Percentiles rank a stretch among this genome's conserved stretches.
Conservation (phyloP, 1,139 yeast species). For the Suhomyces maxii region DNA sequence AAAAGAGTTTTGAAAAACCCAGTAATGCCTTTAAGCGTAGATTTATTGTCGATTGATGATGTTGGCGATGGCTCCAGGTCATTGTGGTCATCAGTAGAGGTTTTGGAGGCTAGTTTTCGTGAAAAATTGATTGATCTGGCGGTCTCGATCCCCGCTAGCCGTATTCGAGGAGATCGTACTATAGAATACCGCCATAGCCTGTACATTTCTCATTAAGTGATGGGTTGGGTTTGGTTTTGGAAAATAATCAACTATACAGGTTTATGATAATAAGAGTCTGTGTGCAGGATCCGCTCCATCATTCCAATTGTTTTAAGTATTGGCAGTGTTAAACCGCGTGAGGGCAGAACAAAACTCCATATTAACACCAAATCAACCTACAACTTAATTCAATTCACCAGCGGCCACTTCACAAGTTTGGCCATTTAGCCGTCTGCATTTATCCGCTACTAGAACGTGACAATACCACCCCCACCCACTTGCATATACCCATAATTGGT, state of each 20-base stretch:
- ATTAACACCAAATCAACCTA: too few species aligned
- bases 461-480: too few species aligned
- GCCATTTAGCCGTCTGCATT: too few species aligned
- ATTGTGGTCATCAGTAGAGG: not conserved
- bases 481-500: too few species aligned
- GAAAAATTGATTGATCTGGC: not conserved
- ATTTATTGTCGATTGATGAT: not conserved
- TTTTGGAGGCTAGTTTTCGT: not conserved
- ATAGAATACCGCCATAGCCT: constrained; percentile 2
- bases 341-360: too few species aligned
- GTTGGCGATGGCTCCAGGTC: not conserved
- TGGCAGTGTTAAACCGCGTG: too few species aligned
- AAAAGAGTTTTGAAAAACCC: constrained; percentile 9
- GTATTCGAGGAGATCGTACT: constrained; percentile 5
- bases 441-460: too few species aligned
- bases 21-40: constrained; percentile 1
- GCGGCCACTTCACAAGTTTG: too few species aligned
- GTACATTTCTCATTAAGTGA: not conserved
- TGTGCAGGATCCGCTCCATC: not conserved
- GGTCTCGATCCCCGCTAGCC: not conserved
- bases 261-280: not conserved
- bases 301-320: too few species aligned
- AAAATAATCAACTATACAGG: not conserved
- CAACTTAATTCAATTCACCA: too few species aligned
- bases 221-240: not conserved